These are phyloP conservation scores for Ilyonectria destructans DNA, from an alignment of 2,329 filamentous ascomycete species.

Conservation along the genomic window DNA sequence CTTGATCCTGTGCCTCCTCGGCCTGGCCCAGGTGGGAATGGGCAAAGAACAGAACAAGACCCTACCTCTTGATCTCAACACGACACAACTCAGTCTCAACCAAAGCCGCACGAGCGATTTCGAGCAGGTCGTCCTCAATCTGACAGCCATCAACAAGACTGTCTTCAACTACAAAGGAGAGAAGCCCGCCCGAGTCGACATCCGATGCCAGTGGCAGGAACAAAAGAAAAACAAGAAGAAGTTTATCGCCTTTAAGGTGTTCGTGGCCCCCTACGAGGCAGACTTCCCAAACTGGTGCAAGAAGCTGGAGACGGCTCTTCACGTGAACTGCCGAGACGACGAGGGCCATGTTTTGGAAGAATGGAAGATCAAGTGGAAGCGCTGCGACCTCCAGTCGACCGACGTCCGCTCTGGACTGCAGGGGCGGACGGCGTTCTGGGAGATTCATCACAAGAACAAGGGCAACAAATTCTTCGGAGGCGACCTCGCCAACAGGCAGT, in stretches of 20 bases:
- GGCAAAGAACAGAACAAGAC: too few species aligned
- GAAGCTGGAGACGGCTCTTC: neutral
- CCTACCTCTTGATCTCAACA: too few species aligned
- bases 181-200: constrained; percentile 6
- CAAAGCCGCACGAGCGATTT: too few species aligned
- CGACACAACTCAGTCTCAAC: too few species aligned
- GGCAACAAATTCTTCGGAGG: neutral
- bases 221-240: neutral
- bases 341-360: neutral
- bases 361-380: neutral
- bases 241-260: constrained; percentile 13
- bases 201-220: constrained; percentile 8
- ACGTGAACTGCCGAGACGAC: neutral
- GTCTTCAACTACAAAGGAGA: neutral
- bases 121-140: neutral
- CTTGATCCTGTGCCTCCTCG: neutral
- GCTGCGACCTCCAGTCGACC: constrained; percentile 22
- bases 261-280: constrained; percentile 2
- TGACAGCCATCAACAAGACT: neutral
- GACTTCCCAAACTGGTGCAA: constrained; percentile 4
- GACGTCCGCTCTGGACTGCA: constrained; percentile 8
- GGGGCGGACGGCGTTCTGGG: constrained; percentile 15
- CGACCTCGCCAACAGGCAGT: constrained; percentile 1
- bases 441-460: neutral
- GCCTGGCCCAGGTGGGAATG: neutral